These are phyloP conservation scores for Tolypocladium tropicale DNA, from an alignment of 2,329 filamentous ascomycete species.

Conservation along the genomic window DNA sequence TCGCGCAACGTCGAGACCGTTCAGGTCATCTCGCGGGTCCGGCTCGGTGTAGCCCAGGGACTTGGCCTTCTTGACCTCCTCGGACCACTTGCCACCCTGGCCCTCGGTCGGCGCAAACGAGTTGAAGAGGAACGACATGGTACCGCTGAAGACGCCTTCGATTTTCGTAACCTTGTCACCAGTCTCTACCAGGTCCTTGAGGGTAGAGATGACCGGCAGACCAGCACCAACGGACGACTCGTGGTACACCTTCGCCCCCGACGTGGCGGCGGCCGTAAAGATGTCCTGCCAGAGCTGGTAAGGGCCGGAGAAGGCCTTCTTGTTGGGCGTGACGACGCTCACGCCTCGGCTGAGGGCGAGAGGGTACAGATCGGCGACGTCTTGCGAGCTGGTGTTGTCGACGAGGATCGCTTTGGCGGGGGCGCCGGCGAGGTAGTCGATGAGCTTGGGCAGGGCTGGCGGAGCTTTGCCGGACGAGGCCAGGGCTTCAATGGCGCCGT, in stretches of 20 bases:
- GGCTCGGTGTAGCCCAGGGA: slow-evolving; percentile 87
- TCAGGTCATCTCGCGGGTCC: slow-evolving; percentile 77
- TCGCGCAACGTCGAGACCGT: slow-evolving; percentile 83
- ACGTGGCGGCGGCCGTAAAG: slow-evolving; percentile 59
- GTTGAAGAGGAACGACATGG: slow-evolving; percentile 98
- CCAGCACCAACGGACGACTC: slow-evolving; percentile 92
- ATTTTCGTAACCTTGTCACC: slow-evolving; percentile 87
- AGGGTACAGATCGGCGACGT: slow-evolving; percentile 76
- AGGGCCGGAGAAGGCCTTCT: slow-evolving; percentile 87
- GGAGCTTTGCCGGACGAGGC: slow-evolving; percentile 53
- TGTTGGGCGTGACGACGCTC: slow-evolving; percentile 92
- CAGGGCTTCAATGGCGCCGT: slow-evolving; percentile 51
- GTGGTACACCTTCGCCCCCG: slow-evolving; percentile 80
- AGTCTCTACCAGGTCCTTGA: slow-evolving; percentile 90
- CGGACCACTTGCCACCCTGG: slow-evolving; percentile 71
- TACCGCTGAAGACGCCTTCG: slow-evolving; percentile 95
- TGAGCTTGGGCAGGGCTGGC: slow-evolving; percentile 57
- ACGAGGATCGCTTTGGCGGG: slow-evolving; percentile 75
- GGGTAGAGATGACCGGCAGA: slow-evolving; percentile 82
- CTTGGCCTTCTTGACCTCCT: slow-evolving; percentile 87
- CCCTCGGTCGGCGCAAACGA: slow-evolving; percentile 78
- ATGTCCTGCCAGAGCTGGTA: slow-evolving; percentile 81
- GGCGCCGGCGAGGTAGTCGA: slow-evolving; percentile 66
- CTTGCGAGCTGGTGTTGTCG: slow-evolving; percentile 91
- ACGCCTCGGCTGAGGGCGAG: slow-evolving; percentile 70